These are phyloP conservation scores for Pulveroboletus sp. DNA, from an alignment of 768 basidiomycete genomes.

Conservation along the genomic window DNA sequence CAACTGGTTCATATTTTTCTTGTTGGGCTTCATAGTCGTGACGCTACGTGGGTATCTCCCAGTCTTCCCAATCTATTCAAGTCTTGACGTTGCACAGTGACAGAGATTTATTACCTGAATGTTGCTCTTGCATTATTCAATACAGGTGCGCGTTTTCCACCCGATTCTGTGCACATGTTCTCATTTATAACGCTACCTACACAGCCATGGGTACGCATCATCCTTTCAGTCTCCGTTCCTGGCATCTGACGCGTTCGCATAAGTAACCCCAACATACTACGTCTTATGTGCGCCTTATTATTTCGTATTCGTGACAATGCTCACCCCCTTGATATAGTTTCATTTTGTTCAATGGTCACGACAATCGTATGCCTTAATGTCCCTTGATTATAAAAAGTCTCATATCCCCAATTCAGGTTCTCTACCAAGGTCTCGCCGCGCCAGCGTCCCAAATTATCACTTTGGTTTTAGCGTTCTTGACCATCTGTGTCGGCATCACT, in stretches of 20 bases:
- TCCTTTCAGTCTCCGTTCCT: neutral
- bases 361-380: conserved; percentile 55
- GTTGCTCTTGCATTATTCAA: conserved; percentile 95
- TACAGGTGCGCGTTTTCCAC: conserved; percentile 50
- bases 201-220: conserved; percentile 60
- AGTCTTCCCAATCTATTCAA: neutral
- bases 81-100: conserved; percentile 42
- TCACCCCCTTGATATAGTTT: conserved; percentile 38
- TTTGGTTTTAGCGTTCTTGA: conserved; percentile 86
- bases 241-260: conserved; percentile 16
- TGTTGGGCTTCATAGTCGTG: conserved; percentile 74
- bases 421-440: conserved; percentile 86
- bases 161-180: neutral
- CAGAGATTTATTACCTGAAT: conserved; percentile 94
- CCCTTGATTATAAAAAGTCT: neutral
- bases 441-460: conserved; percentile 78
- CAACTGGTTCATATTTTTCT: conserved; percentile 87
- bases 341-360: conserved; percentile 80
- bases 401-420: conserved; percentile 47
- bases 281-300: conserved; percentile 58
- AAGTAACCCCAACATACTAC: conserved; percentile 85
- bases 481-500: conserved; percentile 88
- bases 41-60: conserved; percentile 60
- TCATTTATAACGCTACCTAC: neutral
- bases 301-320: neutral